Base-by-base conservation (phyloP, 208 protist genomes). In the Zelonia costaricensis region DNA sequence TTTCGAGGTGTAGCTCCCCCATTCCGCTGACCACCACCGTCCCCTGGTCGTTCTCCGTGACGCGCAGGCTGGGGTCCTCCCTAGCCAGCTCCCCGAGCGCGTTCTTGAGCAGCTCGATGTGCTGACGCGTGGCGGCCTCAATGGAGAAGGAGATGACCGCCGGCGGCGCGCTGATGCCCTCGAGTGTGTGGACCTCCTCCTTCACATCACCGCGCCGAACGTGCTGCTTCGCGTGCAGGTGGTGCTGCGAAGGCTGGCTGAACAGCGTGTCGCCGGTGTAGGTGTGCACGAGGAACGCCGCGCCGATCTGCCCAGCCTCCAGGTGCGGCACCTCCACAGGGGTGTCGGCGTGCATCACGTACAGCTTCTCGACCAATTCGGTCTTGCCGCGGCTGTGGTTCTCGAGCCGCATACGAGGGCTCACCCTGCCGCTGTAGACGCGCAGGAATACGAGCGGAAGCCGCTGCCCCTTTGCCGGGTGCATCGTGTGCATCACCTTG, bases 131-230 rank as follows among this genome's bases (percentile, higher is more conserved):
- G n/a, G 92, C 91, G 12, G 95, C 88, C 79, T 93, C 77, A 23
- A 99, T 80, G 3, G 96, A 82, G 25, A 98, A 91, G 8, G 95
- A 98, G 63, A 99, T 93, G 38, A 99, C 98, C 27, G 97, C 92
- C 6, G 97, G 91, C 15, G 98, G 98, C 10, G 98, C 86, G 35
- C 85, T 62, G 58, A 97, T 95, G 31, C 87, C 87, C 66, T 94
- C 88, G 12, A 97, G 60, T 1, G 76, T 91, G 70, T 78, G 78
- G 20, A 87, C 77, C 74, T 82, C 78, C 44, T 66, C 55, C 61
- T 58, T 64, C 6, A 61, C 61, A 0, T 87, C 75, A 1, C 47
- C 47, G 3, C 35, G 53, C 40, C 52, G 46, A 54, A 73, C 25
- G 33, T 71, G 68, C 54, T 46, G 46, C 62, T 76, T 69, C 22